phyloP scores from a whole-genome alignment of 805 yeast species.

The Suhomyces kilbournensis region DNA sequence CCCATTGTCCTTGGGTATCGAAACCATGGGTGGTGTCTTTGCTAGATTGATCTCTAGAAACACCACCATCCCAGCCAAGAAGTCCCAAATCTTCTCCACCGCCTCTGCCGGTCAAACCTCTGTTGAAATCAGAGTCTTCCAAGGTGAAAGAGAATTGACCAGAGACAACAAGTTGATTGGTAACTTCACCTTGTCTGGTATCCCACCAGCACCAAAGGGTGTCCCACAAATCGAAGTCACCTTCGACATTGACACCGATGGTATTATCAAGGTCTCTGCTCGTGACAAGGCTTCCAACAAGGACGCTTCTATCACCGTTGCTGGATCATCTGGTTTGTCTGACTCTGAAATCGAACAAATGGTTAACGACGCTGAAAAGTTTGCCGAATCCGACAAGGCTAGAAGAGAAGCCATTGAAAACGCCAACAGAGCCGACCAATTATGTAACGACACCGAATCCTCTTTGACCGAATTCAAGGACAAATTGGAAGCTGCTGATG shows the following conservation, averaged over 20 bases:
- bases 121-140: constrained; percentile 85
- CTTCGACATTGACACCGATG: constrained; percentile 96
- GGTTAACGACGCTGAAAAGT: constrained; percentile 88
- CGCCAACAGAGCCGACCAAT: constrained; percentile 82
- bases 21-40: constrained; percentile 97
- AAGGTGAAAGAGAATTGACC: constrained; percentile 98
- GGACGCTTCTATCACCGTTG: constrained; percentile 93
- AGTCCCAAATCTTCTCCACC: constrained; percentile 75
- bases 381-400: constrained; percentile 83
- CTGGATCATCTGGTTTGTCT: constrained; percentile 91
- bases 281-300: constrained; percentile 91
- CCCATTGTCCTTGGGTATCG: constrained; percentile 90
- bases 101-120: constrained; percentile 33
- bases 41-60: constrained; percentile 87
- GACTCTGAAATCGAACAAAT: constrained; percentile 87
- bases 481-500: constrained; percentile 44
- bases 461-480: constrained; percentile 49
- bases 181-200: constrained; percentile 92
- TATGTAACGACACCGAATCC: constrained; percentile 54
- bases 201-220: constrained; percentile 95
- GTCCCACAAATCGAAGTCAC: constrained; percentile 93
- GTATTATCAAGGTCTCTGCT: constrained; percentile 93
- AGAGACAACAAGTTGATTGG: constrained; percentile 97
- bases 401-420: constrained; percentile 79
- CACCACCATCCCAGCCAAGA: constrained; percentile 96